Percentiles rank a stretch among this genome's conserved stretches.
phyloP scores from a whole-genome alignment of 2,329 filamentous ascomycete species.

The Albifimbria verrucaria region DNA sequence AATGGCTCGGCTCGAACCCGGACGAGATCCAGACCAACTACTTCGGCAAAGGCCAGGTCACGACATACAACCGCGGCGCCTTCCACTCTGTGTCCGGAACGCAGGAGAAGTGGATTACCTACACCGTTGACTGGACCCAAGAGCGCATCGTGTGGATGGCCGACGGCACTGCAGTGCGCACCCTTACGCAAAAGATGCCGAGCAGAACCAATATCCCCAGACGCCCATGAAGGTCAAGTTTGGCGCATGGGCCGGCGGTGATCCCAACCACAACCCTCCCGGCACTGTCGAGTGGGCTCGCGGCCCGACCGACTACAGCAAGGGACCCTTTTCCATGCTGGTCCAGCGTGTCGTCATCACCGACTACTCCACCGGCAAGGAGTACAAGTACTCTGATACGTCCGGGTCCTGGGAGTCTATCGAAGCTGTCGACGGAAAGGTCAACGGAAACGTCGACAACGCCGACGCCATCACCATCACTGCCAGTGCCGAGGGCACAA shows the following conservation, averaged over 20 bases:
- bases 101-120: slow-evolving; percentile 76
- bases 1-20: slow-evolving; percentile 82
- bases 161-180: slow-evolving; percentile 72
- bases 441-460: slow-evolving; percentile 66
- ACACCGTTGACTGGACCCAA: slow-evolving; percentile 87
- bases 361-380: slow-evolving; percentile 89
- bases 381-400: slow-evolving; percentile 78
- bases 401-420: slow-evolving; percentile 82
- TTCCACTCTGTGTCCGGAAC: slow-evolving; percentile 69
- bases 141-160: slow-evolving; percentile 85
- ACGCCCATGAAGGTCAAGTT: slow-evolving; percentile 94
- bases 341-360: slow-evolving; percentile 73
- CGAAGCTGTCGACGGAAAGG: slow-evolving; percentile 68
- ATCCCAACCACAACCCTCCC: slow-evolving; percentile 64
- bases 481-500: slow-evolving; percentile 58
- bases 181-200: slow-evolving; percentile 68
- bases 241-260: slow-evolving; percentile 88
- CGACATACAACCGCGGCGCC: slow-evolving; percentile 80
- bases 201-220: slow-evolving; percentile 79
- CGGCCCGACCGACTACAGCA: slow-evolving; percentile 77
- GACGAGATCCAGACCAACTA: slow-evolving; percentile 92
- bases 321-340: slow-evolving; percentile 83
- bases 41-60: slow-evolving; percentile 88
- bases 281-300: slow-evolving; percentile 91
- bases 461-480: slow-evolving; percentile 50